Evolutionary conservation across 2,329 filamentous ascomycete species (phyloP).

Genomic region (Aspergillus costaricaensis): DNA sequence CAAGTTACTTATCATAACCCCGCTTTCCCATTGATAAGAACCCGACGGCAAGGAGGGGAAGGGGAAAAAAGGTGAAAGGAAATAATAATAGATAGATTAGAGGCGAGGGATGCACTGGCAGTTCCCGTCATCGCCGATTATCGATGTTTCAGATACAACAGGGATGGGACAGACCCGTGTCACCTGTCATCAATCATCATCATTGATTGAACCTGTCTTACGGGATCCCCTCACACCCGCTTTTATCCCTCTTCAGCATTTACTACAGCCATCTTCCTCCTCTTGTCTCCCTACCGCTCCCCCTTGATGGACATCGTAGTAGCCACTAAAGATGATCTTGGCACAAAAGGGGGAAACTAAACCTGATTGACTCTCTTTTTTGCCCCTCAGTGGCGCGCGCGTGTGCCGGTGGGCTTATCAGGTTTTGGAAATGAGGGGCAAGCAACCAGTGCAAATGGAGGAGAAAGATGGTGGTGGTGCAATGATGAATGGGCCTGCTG

Average conservation of each 20-base stretch:
- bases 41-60: not conserved
- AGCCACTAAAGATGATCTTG: not conserved
- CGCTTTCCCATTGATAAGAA: slow-evolving; percentile 5
- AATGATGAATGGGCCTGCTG: not conserved
- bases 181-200: not conserved
- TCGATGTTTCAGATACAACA: slow-evolving; percentile 1
- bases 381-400: slow-evolving; percentile 8
- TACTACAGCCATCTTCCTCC: not conserved
- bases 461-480: not conserved
- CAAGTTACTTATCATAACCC: not conserved
- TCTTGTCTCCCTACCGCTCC: too few species aligned
- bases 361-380: slow-evolving; percentile 5
- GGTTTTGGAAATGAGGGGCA: slow-evolving; percentile 2
- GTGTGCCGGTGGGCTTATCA: not conserved
- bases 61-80: not conserved
- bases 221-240: not conserved
- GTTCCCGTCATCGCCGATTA: not conserved
- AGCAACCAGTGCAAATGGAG: not conserved
- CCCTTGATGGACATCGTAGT: not conserved
- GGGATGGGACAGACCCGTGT: not conserved
- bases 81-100: not conserved
- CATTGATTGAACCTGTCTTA: not conserved
- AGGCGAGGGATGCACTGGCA: not conserved
- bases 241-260: too few species aligned
- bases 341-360: slow-evolving; percentile 4